Base-by-base conservation (phyloP, 768 basidiomycete species). In the Mycena galericulata region DNA sequence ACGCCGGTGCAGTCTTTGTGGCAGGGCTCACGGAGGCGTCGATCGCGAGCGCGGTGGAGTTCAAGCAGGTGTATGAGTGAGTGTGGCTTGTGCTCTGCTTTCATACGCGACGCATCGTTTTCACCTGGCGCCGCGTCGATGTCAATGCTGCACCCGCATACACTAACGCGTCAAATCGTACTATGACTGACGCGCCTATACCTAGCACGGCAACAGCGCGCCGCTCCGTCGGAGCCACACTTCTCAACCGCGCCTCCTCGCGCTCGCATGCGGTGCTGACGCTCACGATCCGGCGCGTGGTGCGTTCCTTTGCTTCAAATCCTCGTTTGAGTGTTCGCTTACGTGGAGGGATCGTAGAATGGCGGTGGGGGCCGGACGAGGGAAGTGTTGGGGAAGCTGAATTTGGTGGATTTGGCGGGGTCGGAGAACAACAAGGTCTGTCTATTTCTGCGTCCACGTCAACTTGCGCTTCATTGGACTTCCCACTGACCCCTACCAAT, bases 221-320 rank as follows among this genome's bases (percentile, higher is more conserved):
- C 63, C 93, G 95, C 49, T 94, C 93, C 11, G 92, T 92, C 14
- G 94, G 92, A n/a, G 85, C 92, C 11, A 97, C 95, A 1, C 92
- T 92, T 65, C 85, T 96, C 54, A 97, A 97, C 75, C 87, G 86
- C 43, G 88, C 90, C 2, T 96, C 94, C 0, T 97, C 96, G 29
- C 90, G 95, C 64, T 95, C 94, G 1, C 95, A 97, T 80, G 94
- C 95, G 2, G 90, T 97, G 34, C 81, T 97, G 38, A 93, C 92
- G 6, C 86, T 97, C 47, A 86, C 90, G 69, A 87, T 90, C 29
- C 86, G 84, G 32, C 34, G 34, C 34, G 34, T 36, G 34, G n/a
- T 18, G 62, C 36, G 53, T 38, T 24, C 38, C 10, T 17, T 9
- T 17, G 9, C 38, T 38, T 38, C 17, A 9, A 38, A 38, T 9